A percentile compares a stretch with the other conserved stretches of the same genome.
phyloP scores from a whole-genome alignment of 257 asterid genomes.

The Leonotis leonurus region DNA sequence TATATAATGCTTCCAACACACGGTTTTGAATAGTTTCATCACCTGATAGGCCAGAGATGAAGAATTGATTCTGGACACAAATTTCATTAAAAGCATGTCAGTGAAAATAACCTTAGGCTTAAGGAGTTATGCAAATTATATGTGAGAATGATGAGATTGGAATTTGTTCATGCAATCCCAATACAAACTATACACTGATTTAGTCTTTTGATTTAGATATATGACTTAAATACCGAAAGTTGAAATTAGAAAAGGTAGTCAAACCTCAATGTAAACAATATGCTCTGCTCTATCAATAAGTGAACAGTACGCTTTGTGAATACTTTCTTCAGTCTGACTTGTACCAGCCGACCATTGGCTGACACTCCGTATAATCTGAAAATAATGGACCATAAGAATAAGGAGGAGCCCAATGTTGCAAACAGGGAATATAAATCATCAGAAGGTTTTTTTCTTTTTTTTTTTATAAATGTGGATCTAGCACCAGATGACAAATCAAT shows the following conservation, averaged over 20 bases:
- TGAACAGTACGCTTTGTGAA: conserved; percentile 81
- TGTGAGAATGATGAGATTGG: background rate
- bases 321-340: conserved; percentile 84
- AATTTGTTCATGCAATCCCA: background rate
- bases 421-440: conserved; percentile 4
- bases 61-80: no score
- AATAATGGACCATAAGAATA: conserved; percentile 17
- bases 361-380: conserved; percentile 80
- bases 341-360: conserved; percentile 99
- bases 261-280: no score
- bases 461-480: no score
- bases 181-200: background rate
- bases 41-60: no score
- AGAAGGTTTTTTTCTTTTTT: background rate
- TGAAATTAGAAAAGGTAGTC: background rate
- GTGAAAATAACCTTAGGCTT: background rate
- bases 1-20: no score
- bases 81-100: no score
- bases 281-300: conserved; percentile 88
- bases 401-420: conserved; percentile 11
- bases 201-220: background rate
- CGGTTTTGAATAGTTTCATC: no score
- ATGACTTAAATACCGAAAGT: background rate
- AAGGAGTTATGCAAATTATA: conserved; percentile 6
- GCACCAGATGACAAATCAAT: conserved; percentile 5